Conservation (phyloP, 768 basidiomycete species). For the Crucibulum laeve region DNA sequence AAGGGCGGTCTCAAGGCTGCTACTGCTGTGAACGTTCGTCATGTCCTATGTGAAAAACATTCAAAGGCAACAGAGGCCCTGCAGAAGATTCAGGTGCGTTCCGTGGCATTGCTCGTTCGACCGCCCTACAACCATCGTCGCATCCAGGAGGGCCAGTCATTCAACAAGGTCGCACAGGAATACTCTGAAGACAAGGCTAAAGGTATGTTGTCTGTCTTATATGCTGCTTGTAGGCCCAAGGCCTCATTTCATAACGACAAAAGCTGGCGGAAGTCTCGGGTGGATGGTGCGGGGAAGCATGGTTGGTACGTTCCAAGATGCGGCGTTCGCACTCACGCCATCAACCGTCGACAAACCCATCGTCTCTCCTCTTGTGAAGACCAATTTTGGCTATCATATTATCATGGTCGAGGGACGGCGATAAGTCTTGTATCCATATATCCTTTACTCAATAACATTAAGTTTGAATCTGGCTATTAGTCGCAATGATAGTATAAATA, state of each 20-base stretch:
- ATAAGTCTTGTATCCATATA: conserved; percentile 13
- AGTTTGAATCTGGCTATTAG: neutral
- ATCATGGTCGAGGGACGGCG: conserved; percentile 89
- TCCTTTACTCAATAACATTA: neutral
- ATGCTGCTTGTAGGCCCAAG: neutral
- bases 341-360: conserved; percentile 79
- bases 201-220: conserved; percentile 33
- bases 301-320: conserved; percentile 88
- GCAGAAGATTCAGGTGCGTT: conserved; percentile 69
- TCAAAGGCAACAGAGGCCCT: conserved; percentile 76
- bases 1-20: conserved; percentile 71
- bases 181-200: conserved; percentile 92
- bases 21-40: conserved; percentile 79
- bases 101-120: neutral
- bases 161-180: conserved; percentile 87
- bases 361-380: conserved; percentile 72
- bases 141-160: conserved; percentile 64
- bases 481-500: too few relatives aligned
- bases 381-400: conserved; percentile 81
- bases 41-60: conserved; percentile 87
- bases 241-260: conserved; percentile 5
- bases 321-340: conserved; percentile 76
- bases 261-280: conserved; percentile 82
- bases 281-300: conserved; percentile 87
- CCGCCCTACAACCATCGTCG: neutral